Evolutionary conservation across 805 yeast species (phyloP), one percentile per base, ranked within the genome.

Genomic region (Candida xyloterini): DNA sequence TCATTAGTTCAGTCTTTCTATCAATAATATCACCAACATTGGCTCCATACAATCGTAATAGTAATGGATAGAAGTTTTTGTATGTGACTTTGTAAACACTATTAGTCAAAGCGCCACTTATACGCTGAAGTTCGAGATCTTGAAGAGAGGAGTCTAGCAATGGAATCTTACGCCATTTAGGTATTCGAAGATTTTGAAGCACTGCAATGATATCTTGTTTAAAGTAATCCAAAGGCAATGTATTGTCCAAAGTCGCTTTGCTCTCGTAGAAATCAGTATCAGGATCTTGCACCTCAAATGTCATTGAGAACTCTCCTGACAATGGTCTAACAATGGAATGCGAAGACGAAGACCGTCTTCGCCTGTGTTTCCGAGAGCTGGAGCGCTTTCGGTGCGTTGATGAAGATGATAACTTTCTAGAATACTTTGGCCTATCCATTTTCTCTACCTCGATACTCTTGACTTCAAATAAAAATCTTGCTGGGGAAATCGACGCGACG

Each of bases 51-150:
- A 93, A 78, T 50, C 99, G 68, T 46, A 93, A 66, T 30, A 93
- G 65, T 25, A 93, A 65, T 9, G 84, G 90, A 50, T 71, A 78
- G 52, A 63, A 60, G 44, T 55, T 62, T 44, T 60, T 52, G 44
- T 55, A 58, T 33, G 68, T 46, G 15, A 93, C 75, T 54, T 79
- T 79, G 60, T 84, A 93, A 39, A 91, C 84, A 24, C 90, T 83
- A 60, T 93, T 93, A 15, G 98, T 93, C 59, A 93, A 72, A 0
- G 99, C 99, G 15, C 99, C 98, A 26, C 86, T 77, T 35, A 93
- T 87, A 48, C 96, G 73, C 28, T 65, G 69, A 15, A 90, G 60
- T 15, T 63, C 68, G 27, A 91, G 60, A 27, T 67, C 62, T 15
- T 66, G 67, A 14, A 73, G 60, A 7, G 67, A 51, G 47, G 54